Evolutionary conservation across 2,329 filamentous ascomycete species (phyloP), one percentile per base, ranked within the genome.

Genomic region (Furcasterigmium furcatum): DNA sequence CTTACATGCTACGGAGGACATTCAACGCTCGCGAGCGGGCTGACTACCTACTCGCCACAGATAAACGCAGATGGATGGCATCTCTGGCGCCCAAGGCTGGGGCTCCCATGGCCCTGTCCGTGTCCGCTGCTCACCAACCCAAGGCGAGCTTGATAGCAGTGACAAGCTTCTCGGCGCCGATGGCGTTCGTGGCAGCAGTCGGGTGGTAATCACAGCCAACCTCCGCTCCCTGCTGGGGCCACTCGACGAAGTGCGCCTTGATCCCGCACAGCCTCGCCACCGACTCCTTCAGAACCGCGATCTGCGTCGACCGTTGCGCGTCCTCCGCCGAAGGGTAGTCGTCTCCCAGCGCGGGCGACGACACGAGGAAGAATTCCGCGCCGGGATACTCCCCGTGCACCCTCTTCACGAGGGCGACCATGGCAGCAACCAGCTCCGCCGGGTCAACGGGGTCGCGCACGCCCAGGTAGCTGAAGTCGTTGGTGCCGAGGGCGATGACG

Each of bases 401-500:
- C 9, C 41, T 55, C 20, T 56, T 50, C n/a, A 62, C 59, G 25
- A 70, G 65, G 8, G 52, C 48, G 22, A 60, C 55, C 8, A 65
- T 48, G 3, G 58, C 65, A 2, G 51, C 49, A 7, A 57, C 57
- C 30, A 63, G 59, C 1, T 54, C 46, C 5, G 50, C 42, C 2
- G 58, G 51, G 43, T 66, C 44, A 21, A 65, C 52, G n/a, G 55
- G 55, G 8, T 57, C 51, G 2, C 62, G 57, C 8, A 55, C 54
- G 22, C 50, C 52, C 10, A 61, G 52, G 51, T 70, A 70, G 35
- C 59, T 58, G 48, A 69, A 71, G 53, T 71, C 68, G 46, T 72
- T 72, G 36, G 68, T 72, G 25, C 68, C 68, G 1, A 73, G 62
- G 47, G 69, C 70, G 50, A 73, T 66, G 16, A 72, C 68, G 0